Conservation (phyloP, 768 basidiomycete species). For the Leccinum rimulosum region DNA sequence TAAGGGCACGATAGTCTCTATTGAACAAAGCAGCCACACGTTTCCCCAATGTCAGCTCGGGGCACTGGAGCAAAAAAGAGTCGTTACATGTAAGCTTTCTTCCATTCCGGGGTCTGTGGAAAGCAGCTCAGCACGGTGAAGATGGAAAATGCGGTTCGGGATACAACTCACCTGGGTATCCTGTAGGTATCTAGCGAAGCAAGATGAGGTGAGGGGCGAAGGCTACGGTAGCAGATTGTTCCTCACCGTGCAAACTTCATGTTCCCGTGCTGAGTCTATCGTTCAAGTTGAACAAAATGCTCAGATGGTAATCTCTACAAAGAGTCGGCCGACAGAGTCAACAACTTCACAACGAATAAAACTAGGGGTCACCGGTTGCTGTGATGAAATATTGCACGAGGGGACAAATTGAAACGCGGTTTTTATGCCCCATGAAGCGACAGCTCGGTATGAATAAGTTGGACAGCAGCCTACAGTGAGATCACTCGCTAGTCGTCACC, state of each 20-base stretch:
- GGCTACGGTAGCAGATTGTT: background rate
- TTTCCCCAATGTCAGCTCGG: background rate
- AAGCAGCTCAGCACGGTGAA: background rate
- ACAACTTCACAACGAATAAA: background rate
- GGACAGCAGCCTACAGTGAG: background rate
- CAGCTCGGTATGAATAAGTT: background rate
- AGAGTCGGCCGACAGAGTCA: background rate
- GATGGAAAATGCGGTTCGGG: background rate
- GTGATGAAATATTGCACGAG: background rate
- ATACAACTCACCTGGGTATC: slow-evolving; percentile 56
- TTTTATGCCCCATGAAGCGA: background rate
- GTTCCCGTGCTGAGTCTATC: slow-evolving; percentile 1
- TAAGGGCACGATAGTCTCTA: slow-evolving; percentile 74
- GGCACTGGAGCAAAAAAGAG: background rate
- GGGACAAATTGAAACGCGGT: background rate
- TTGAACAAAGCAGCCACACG: background rate
- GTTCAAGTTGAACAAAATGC: background rate
- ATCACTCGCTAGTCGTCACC: background rate
- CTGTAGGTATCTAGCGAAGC: slow-evolving; percentile 51
- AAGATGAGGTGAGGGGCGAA: background rate
- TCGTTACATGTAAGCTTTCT: slow-evolving; percentile 29
- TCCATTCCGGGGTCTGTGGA: slow-evolving; percentile 64
- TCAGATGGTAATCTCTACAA: background rate
- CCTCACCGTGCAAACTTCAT: slow-evolving; percentile 65
- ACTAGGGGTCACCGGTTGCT: background rate